phyloP scores from a whole-genome alignment of 1,284 basidiomycete species.

The Peniophora sp. region DNA sequence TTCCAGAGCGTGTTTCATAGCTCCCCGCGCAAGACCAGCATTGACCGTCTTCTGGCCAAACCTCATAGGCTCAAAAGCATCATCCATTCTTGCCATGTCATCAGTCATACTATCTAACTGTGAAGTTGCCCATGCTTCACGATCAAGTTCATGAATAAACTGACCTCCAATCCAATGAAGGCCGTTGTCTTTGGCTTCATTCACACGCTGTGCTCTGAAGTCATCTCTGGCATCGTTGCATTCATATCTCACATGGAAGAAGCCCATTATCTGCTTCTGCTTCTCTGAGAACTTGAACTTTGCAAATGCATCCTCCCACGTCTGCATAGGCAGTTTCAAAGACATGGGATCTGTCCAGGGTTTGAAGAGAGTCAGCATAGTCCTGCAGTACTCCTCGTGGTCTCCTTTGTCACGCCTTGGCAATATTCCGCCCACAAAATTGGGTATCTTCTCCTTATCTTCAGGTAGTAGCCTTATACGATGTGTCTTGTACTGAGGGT shows the following conservation, averaged over 20 bases:
- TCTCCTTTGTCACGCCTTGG: constrained; percentile 13
- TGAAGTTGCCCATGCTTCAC: not conserved
- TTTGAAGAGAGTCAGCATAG: not conserved
- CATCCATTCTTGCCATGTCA: too few relatives aligned
- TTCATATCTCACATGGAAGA: constrained; percentile 14
- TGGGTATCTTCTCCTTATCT: constrained; percentile 4
- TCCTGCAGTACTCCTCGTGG: constrained; percentile 13
- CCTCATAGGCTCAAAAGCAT: not conserved
- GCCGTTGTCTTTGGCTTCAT: not conserved
- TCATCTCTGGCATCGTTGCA: constrained; percentile 18
- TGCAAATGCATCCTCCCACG: not conserved
- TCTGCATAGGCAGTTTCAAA: not conserved
- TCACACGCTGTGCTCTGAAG: constrained; percentile 8
- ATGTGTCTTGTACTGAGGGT: constrained; percentile 11
- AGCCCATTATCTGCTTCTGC: not conserved
- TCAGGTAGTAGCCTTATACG: constrained; percentile 3
- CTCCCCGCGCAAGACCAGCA: not conserved
- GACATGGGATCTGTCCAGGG: not conserved
- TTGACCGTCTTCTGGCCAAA: not conserved
- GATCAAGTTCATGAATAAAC: not conserved
- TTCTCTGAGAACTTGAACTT: not conserved
- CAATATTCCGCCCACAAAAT: constrained; percentile 12
- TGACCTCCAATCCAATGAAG: not conserved
- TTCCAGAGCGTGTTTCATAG: not conserved
- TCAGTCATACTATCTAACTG: not conserved